phyloP scores from a whole-genome alignment of 768 basidiomycete genomes.

The Pleurotus salmoneostramineus region DNA sequence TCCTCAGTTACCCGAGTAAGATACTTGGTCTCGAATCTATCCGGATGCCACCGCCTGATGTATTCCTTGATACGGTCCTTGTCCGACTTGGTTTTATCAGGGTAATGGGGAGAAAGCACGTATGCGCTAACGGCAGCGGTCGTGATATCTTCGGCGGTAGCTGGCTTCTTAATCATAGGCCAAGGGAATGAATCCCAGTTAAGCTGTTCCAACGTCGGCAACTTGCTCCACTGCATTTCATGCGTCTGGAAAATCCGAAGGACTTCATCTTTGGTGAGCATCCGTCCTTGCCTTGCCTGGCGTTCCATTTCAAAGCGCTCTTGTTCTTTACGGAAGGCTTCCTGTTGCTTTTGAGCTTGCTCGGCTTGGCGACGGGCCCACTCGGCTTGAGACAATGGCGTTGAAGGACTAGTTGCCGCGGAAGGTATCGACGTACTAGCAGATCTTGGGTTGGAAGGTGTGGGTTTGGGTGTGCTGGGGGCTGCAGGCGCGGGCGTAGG shows the following conservation, averaged over 20 bases:
- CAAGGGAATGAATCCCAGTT: conserved; percentile 72
- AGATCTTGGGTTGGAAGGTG: not conserved
- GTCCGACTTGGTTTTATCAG: conserved; percentile 46
- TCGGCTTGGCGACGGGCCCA: conserved; percentile 65
- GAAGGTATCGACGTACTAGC: conserved; percentile 22
- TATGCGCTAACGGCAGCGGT: conserved; percentile 54
- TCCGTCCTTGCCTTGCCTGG: conserved; percentile 45
- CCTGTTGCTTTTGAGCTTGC: conserved; percentile 60
- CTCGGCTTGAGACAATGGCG: conserved; percentile 40
- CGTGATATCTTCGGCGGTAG: conserved; percentile 58
- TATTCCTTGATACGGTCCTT: conserved; percentile 78
- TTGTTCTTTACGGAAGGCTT: conserved; percentile 66
- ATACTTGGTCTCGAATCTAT: conserved; percentile 72
- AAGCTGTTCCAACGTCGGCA: conserved; percentile 37
- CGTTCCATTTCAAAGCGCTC: conserved; percentile 56
- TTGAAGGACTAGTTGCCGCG: conserved; percentile 14
- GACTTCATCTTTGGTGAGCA: conserved; percentile 55
- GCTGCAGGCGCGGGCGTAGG: not conserved
- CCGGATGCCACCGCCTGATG: conserved; percentile 77
- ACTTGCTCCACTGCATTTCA: conserved; percentile 56
- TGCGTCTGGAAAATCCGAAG: conserved; percentile 54
- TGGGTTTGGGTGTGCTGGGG: not conserved
- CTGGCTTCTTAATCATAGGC: conserved; percentile 62
- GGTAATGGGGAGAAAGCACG: conserved; percentile 53
- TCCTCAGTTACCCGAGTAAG: conserved; percentile 58